Base-by-base conservation (phyloP, 257 asterid species). In the Scutellaria baicalensis region DNA sequence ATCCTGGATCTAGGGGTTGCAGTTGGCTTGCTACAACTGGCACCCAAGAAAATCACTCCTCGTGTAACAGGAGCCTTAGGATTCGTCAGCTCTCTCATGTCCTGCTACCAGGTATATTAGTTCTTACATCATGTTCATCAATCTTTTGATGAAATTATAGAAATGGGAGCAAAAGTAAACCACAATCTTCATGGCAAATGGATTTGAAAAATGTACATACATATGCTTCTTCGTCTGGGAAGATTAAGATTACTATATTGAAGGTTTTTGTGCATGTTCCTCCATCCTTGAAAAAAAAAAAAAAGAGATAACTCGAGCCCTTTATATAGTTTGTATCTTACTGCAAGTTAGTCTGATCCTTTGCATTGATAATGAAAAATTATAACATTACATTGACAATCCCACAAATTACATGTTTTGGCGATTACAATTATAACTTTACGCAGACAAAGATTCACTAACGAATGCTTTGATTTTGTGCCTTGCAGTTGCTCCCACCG, bases 1-100 rank as follows among this genome's bases (percentile, higher is more conserved):
- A 83, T 79, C 56, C 59, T 93, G 77, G 98, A 90, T 67, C 55
- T 88, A 67, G 98, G 85, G 55, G 98, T 93, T 79, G 92, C 98
- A 6, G 93, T 83, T 48, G 98, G 98, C 38, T 84, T 93, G 84
- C 98, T 93, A 65, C 98, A 88, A 78, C 69, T 93, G 73, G 93
- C 95, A 58, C 98, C 98, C 72, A 85, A 83, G 85, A 93, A 88
- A 79, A 78, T 93, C 71, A 90, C 85, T 67, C 97, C 98, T 60
- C 97, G 98, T 40, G 97, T 90, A 36, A 93, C 98, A 0, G 98
- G 98, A 45, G 98, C 91, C 48, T 76, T 86, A 67, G 98, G 98
- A 58, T 88, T 93, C 60, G 72, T 57, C 50, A 86, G 79, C 90
- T 90, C 98, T 68, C 85, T 93, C 82, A 88, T 93, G 71, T 88